Conservation (phyloP, 306 rosid species). For the Datisca glomerata region DNA sequence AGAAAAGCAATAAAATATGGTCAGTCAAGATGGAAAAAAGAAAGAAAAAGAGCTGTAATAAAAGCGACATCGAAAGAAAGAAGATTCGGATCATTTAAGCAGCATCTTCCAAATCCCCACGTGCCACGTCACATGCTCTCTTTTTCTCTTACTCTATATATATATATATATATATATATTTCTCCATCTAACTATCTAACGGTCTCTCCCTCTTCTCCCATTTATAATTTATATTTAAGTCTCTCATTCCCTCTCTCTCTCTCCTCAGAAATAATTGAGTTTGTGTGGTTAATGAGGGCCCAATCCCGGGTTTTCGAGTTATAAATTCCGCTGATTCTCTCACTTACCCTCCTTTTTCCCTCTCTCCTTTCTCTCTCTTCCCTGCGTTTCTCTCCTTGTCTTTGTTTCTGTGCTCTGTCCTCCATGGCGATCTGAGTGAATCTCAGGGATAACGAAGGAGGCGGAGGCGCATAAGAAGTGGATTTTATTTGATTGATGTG, state of each 20-base stretch:
- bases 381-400: conserved; percentile 3
- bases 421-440: conserved; percentile 29
- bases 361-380: conserved; percentile 3
- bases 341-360: background rate
- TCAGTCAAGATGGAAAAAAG: background rate
- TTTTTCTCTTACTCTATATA: background rate
- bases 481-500: conserved; percentile 4
- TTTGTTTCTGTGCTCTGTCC: background rate
- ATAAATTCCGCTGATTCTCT: conserved; percentile 20
- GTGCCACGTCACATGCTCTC: conserved; percentile 3
- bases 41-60: conserved; percentile 1
- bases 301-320: conserved; percentile 15
- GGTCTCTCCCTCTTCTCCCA: conserved; percentile 8
- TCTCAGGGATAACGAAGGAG: too few species aligned
- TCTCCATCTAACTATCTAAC: conserved; percentile 1
- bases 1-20: too few species aligned
- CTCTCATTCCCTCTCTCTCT: background rate
- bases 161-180: background rate
- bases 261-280: background rate
- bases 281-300: conserved; percentile 25
- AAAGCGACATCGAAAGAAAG: conserved; percentile 5
- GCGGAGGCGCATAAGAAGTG: too few species aligned
- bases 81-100: conserved; percentile 8
- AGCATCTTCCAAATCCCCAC: conserved; percentile 1
- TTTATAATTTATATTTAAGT: background rate